These are phyloP conservation scores for Monilinia laxa DNA, from an alignment of 2,329 filamentous ascomycete genomes.

Conservation along the genomic window DNA sequence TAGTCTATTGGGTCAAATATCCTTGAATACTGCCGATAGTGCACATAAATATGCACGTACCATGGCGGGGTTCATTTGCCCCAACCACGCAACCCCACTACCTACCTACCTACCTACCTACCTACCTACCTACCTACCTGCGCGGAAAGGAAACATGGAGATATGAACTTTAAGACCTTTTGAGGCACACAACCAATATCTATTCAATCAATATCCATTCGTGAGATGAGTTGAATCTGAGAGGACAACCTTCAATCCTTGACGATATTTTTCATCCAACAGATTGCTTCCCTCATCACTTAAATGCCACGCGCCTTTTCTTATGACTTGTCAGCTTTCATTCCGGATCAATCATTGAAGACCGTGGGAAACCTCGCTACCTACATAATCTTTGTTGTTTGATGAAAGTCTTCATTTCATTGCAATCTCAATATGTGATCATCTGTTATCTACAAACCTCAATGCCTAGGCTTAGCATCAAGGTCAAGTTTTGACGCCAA, in stretches of 20 bases:
- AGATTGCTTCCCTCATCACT: background rate
- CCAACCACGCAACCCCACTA: background rate
- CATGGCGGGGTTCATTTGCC: constrained; percentile 13
- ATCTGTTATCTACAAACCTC: background rate
- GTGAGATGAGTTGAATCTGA: background rate
- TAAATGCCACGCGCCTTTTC: constrained; percentile 17
- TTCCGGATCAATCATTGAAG: constrained; percentile 20
- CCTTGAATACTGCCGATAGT: constrained; percentile 4
- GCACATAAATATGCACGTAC: constrained; percentile 8
- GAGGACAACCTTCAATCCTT: constrained; percentile 2
- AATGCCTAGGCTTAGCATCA: constrained; percentile 6
- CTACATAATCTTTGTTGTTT: background rate
- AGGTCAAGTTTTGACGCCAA: background rate
- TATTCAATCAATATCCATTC: background rate
- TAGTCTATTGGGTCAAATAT: background rate
- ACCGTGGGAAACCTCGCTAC: background rate
- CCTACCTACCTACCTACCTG: background rate
- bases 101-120: constrained; percentile 1
- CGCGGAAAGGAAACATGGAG: background rate
- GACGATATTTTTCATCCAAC: background rate
- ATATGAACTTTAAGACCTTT: background rate
- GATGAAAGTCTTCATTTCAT: background rate
- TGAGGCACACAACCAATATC: background rate
- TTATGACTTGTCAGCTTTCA: constrained; percentile 23
- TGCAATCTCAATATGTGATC: background rate